phyloP scores from a whole-genome alignment of 768 basidiomycete genomes.

The Boletus reticulatus region DNA sequence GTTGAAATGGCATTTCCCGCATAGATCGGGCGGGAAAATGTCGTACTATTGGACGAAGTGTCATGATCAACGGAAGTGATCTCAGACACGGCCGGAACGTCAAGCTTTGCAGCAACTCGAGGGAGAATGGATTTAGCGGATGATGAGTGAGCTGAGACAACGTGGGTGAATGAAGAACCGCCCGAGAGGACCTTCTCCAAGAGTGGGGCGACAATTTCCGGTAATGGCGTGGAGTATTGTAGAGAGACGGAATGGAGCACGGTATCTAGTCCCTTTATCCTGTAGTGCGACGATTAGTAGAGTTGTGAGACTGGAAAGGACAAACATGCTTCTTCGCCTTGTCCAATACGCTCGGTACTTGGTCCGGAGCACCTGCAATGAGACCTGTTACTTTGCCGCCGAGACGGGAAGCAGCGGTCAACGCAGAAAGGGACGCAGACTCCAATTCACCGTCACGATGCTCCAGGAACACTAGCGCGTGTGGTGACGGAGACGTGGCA shows the following conservation, averaged over 20 bases:
- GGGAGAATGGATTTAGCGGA: constrained; percentile 91
- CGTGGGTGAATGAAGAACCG: constrained; percentile 75
- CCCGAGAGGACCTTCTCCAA: constrained; percentile 70
- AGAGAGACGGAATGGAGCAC: constrained; percentile 70
- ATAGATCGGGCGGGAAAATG: constrained; percentile 93
- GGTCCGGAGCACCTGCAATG: constrained; percentile 64
- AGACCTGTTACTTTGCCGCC: constrained; percentile 85
- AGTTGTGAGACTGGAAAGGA: constrained; percentile 6
- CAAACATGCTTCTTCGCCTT: constrained; percentile 73
- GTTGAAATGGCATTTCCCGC: constrained; percentile 97
- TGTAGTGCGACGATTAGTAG: constrained; percentile 27
- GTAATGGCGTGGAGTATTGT: constrained; percentile 64
- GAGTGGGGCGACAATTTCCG: constrained; percentile 81
- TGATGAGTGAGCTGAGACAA: constrained; percentile 90
- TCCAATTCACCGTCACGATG: constrained; percentile 81
- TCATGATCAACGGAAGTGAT: constrained; percentile 82
- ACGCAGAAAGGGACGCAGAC: constrained; percentile 81
- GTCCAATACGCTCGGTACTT: constrained; percentile 64
- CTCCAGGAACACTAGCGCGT: constrained; percentile 87
- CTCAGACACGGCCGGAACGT: constrained; percentile 89
- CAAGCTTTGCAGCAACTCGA: constrained; percentile 85
- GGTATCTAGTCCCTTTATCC: constrained; percentile 64
- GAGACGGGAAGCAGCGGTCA: constrained; percentile 85
- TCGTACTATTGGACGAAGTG: constrained; percentile 65
- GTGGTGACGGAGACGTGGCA: constrained; percentile 58